Base-by-base conservation (phyloP, 2,329 filamentous ascomycete species). In the Diaporthe sp. region DNA sequence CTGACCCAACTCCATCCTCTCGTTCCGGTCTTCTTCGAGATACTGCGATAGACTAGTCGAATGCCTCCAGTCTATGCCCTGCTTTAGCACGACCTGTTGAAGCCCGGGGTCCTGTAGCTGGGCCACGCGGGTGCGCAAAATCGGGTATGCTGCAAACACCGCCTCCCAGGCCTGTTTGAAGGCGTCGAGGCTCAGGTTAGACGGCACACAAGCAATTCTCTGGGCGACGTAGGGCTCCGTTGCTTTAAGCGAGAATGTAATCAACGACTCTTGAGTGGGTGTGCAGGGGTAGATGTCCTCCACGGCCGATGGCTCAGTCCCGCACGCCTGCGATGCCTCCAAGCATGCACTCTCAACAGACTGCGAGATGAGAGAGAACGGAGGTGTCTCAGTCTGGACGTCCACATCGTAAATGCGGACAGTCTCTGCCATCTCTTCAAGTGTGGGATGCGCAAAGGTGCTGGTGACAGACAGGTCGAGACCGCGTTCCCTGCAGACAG, bases 351-450 rank as follows among this genome's bases (percentile, higher is more conserved):
- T 75, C 45, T 79, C 77, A 12, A 60, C 68, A 9, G 67, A 17
- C 50, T 78, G 72, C 4, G 74, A 75, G 35, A 81, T 74, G 68
- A 81, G 70, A 12, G 78, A 79, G 71, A 81, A 81, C n/a, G 79
- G 66, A 2, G 74, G 60, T 10, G 75, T 76, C 40, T 82, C 79
- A 8, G 71, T 78, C 0, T 82, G 78, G 5, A 60, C 75, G 0
- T 80, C 71, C 1, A 77, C 77, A 17, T 83, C 72, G 77, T 80
- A 80, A 76, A 82, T 54, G 50, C 79, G 72, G 35, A 82, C 78
- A 4, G 81, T 77, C 13, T 74, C 77, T 8, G 87, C 86, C 87
- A 89, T 89, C 0, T 80, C 84, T 1, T 85, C 79, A 5, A 87
- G 80, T 10, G 80, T 84, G 33, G 86, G 84, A 68, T 86, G 80